Percentiles rank a stretch among this genome's conserved stretches.
Conservation (phyloP, 345 rosid species). For the Populus euphratica region DNA sequence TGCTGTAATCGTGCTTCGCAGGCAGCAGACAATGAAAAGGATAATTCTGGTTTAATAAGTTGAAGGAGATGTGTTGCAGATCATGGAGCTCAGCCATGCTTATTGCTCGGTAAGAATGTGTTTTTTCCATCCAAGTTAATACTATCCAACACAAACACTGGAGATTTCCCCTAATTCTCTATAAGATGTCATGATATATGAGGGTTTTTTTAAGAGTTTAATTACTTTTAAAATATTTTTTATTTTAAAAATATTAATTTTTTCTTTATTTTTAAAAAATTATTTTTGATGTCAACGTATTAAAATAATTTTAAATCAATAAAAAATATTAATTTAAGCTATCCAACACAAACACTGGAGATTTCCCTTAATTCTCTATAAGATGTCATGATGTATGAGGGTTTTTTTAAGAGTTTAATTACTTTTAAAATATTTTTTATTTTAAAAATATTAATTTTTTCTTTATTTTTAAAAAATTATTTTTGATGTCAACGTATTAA, state of each 20-base stretch:
- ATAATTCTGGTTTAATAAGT: constrained; percentile 52
- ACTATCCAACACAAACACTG: constrained; percentile 53
- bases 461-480: no score
- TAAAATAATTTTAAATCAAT: no score
- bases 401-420: no score
- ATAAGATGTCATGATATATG: no score
- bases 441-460: no score
- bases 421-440: no score
- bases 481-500: fast-evolving
- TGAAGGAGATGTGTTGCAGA: constrained; percentile 56
- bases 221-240: no score
- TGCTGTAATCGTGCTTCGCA: constrained; percentile 15
- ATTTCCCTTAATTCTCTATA: constrained; percentile 13
- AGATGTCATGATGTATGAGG: no score
- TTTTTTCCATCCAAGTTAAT: constrained; percentile 57
- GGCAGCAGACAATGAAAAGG: constrained; percentile 56
- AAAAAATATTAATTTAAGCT: no score
- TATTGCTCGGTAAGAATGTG: constrained; percentile 34
- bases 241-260: no score
- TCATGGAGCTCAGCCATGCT: constrained; percentile 47
- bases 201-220: no score
- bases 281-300: fast-evolving
- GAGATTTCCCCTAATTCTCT: constrained; percentile 30
- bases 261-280: no score
- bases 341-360: constrained; percentile 60